Conservation (phyloP, 805 yeast species). For the Kregervanrija pseudodelftensis region DNA sequence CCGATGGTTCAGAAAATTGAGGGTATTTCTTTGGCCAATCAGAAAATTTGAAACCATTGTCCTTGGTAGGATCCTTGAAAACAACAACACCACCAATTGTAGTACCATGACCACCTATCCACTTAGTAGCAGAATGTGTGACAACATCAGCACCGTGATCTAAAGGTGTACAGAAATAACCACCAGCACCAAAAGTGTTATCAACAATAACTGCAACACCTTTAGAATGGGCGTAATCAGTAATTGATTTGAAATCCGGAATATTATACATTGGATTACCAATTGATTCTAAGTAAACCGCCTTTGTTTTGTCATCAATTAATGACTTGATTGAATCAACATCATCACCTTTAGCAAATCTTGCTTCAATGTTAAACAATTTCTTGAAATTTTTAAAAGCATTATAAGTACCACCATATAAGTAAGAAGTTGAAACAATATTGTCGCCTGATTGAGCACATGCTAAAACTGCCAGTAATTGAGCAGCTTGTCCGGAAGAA, state of each 20-base stretch:
- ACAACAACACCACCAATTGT: conserved; percentile 88
- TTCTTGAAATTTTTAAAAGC: conserved; percentile 91
- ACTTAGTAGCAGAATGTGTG: conserved; percentile 91
- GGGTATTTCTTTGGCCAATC: conserved; percentile 84
- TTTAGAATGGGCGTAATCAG: conserved; percentile 70
- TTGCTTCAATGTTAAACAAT: conserved; percentile 69
- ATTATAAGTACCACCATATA: conserved; percentile 95
- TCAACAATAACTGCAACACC: conserved; percentile 91
- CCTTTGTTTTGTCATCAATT: conserved; percentile 82
- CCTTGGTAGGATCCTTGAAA: conserved; percentile 39
- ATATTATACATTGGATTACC: conserved; percentile 91
- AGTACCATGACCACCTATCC: conserved; percentile 98
- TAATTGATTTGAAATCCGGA: conserved; percentile 80
- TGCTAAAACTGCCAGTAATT: conserved; percentile 73
- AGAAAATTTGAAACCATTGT: conserved; percentile 90
- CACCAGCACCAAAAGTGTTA: conserved; percentile 97
- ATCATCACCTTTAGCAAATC: conserved; percentile 77
- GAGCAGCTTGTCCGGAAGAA: conserved; percentile 97
- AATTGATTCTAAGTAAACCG: conserved; percentile 81
- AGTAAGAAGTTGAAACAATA: conserved; percentile 74
- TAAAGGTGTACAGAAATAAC: conserved; percentile 75
- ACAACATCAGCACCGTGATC: conserved; percentile 89
- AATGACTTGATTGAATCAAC: conserved; percentile 63
- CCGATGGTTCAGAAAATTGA: conserved; percentile 84
- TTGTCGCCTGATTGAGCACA: conserved; percentile 87